Percentiles rank a stretch among this genome's conserved stretches.
These are phyloP conservation scores for Actinomucor elegans DNA, from an alignment of 371 early-diverging fungal genomes.

Conservation along the genomic window DNA sequence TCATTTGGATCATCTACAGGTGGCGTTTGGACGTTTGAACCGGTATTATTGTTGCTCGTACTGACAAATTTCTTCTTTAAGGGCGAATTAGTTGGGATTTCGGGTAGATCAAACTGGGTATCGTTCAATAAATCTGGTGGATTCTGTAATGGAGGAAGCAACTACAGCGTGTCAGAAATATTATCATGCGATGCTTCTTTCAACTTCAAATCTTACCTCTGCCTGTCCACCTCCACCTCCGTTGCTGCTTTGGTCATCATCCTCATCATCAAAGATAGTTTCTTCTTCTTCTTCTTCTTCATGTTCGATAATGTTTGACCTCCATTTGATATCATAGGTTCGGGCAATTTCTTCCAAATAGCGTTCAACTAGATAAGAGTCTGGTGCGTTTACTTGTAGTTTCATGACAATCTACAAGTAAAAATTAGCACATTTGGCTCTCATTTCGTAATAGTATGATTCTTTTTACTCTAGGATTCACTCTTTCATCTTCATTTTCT, in stretches of 20 bases:
- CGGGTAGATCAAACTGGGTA: conserved; percentile 31
- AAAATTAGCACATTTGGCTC: no score
- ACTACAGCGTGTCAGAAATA: conserved; percentile 1
- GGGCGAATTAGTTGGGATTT: conserved; percentile 33
- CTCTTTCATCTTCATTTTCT: conserved; percentile 74
- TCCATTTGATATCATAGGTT: conserved; percentile 78
- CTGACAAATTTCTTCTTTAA: conserved; percentile 13
- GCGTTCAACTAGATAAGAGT: conserved; percentile 75
- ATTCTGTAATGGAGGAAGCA: conserved; percentile 23
- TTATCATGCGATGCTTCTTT: background rate
- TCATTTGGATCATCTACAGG: conserved; percentile 31
- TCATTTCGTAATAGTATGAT: background rate
- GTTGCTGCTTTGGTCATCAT: conserved; percentile 1
- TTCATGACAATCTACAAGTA: conserved; percentile 76
- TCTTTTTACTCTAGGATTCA: conserved; percentile 75
- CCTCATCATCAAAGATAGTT: conserved; percentile 11
- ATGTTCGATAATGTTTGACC: conserved; percentile 44
- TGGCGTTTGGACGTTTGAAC: conserved; percentile 9
- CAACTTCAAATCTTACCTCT: conserved; percentile 17
- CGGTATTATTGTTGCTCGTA: conserved; percentile 1
- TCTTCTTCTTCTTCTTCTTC: conserved; percentile 23
- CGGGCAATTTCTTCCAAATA: conserved; percentile 90
- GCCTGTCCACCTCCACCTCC: conserved; percentile 16
- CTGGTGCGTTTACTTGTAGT: conserved; percentile 78
- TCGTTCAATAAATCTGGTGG: background rate